Percentiles rank a stretch among this genome's conserved stretches.
phyloP scores from a whole-genome alignment of 2,329 filamentous ascomycete genomes.

The Didymella exigua region DNA sequence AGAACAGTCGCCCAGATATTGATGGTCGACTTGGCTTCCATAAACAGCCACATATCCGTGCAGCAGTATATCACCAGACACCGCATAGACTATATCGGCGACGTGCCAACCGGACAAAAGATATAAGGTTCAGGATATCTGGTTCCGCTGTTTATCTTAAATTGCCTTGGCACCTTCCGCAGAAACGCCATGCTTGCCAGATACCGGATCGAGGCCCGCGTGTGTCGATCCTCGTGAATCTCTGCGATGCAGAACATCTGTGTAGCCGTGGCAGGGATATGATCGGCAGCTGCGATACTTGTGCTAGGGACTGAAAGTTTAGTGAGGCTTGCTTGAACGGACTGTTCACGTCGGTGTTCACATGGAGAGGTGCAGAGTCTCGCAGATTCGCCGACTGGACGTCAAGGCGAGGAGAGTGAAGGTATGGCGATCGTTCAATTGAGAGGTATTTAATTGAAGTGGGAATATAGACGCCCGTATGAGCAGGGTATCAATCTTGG shows the following conservation, averaged over 20 bases:
- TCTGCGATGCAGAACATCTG: not conserved
- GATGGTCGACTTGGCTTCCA: conserved; percentile 5
- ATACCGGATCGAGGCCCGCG: not conserved
- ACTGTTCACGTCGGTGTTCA: too few species aligned
- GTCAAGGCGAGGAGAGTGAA: not conserved
- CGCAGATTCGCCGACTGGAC: not conserved
- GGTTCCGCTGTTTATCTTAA: conserved; percentile 4
- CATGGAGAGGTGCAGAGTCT: not conserved
- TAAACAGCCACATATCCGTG: not conserved
- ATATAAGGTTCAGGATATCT: not conserved
- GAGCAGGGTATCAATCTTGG: not conserved
- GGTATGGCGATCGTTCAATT: not conserved
- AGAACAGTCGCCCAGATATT: not conserved
- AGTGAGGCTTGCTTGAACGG: not conserved
- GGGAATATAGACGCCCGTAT: not conserved
- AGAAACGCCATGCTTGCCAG: conserved; percentile 10
- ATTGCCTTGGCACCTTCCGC: conserved; percentile 11
- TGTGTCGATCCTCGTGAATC: conserved; percentile 1
- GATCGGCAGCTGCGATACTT: not conserved
- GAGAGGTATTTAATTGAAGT: not conserved
- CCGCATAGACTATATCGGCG: not conserved
- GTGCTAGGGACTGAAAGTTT: not conserved
- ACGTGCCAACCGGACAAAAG: not conserved
- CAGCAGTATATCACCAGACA: not conserved
- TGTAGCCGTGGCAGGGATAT: not conserved